phyloP scores from a whole-genome alignment of 306 rosid species.

The Dalbergia cochinchinensis region DNA sequence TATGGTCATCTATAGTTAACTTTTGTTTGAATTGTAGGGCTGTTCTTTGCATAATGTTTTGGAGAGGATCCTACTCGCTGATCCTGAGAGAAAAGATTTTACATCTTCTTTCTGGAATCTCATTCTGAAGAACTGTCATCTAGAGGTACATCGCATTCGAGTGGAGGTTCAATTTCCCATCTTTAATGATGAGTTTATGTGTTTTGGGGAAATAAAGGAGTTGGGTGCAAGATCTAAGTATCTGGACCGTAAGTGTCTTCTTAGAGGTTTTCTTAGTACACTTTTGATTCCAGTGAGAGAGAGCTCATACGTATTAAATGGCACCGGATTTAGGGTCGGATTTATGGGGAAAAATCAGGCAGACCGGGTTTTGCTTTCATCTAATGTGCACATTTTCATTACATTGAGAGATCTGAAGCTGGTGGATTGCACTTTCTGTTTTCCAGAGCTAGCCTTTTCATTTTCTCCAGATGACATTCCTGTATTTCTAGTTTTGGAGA shows the following conservation, averaged over 20 bases:
- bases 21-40: constrained; percentile 72
- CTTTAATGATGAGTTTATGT: constrained; percentile 55
- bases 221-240: constrained; percentile 61
- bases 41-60: constrained; percentile 74
- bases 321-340: constrained; percentile 64
- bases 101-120: constrained; percentile 60
- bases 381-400: constrained; percentile 55
- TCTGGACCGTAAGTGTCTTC: constrained; percentile 59
- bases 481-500: constrained; percentile 56
- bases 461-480: constrained; percentile 70
- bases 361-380: constrained; percentile 52
- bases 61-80: constrained; percentile 62
- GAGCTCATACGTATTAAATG: constrained; percentile 54
- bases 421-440: constrained; percentile 58
- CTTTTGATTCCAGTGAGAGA: constrained; percentile 62
- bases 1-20: constrained; percentile 33
- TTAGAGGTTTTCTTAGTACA: constrained; percentile 60
- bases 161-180: constrained; percentile 64
- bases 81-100: constrained; percentile 55
- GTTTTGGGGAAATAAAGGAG: constrained; percentile 63
- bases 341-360: constrained; percentile 50
- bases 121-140: constrained; percentile 72
- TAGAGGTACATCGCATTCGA: constrained; percentile 54
- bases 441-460: constrained; percentile 67
- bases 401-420: constrained; percentile 67